A percentile compares a stretch with the other conserved stretches of the same genome.
phyloP scores from a whole-genome alignment of 805 yeast species.

The Suhomyces emberorum region DNA sequence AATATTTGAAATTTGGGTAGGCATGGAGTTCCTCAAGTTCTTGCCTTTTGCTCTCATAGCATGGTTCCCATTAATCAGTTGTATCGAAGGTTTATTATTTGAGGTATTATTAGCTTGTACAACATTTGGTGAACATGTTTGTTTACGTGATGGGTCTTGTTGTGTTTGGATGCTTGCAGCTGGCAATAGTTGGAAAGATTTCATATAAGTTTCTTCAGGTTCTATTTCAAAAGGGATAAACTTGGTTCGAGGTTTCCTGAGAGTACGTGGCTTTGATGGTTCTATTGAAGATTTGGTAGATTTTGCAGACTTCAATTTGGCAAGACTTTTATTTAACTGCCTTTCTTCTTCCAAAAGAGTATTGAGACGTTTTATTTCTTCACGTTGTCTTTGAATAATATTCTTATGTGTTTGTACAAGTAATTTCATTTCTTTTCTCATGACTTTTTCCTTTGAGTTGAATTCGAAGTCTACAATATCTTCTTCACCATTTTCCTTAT shows the following conservation, averaged over 20 bases:
- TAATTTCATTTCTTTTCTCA: conserved; percentile 20
- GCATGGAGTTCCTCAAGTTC: too few relatives aligned
- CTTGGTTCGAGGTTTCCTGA: too few relatives aligned
- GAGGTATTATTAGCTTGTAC: too few relatives aligned
- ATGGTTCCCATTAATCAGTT: too few relatives aligned
- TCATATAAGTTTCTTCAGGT: conserved; percentile 1
- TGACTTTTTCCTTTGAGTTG: conserved; percentile 9
- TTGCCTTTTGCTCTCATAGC: too few relatives aligned
- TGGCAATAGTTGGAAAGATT: conserved; percentile 1
- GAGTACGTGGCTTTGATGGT: not conserved
- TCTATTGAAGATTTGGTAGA: not conserved
- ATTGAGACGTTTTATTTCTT: conserved; percentile 22
- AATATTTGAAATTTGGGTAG: conserved; percentile 2
- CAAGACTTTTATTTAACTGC: conserved; percentile 11
- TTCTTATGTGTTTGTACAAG: conserved; percentile 21
- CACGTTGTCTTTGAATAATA: conserved; percentile 22
- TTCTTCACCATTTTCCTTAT: too few relatives aligned
- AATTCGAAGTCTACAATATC: conserved; percentile 2
- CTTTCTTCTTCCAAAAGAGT: conserved; percentile 22
- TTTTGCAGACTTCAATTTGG: not conserved
- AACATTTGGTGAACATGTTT: too few relatives aligned
- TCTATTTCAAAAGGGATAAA: conserved; percentile 11
- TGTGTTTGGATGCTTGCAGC: too few relatives aligned
- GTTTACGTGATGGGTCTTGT: too few relatives aligned
- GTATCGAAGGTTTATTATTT: too few relatives aligned